Conservation (phyloP, 805 yeast genomes). For the Candida nitratophila region DNA sequence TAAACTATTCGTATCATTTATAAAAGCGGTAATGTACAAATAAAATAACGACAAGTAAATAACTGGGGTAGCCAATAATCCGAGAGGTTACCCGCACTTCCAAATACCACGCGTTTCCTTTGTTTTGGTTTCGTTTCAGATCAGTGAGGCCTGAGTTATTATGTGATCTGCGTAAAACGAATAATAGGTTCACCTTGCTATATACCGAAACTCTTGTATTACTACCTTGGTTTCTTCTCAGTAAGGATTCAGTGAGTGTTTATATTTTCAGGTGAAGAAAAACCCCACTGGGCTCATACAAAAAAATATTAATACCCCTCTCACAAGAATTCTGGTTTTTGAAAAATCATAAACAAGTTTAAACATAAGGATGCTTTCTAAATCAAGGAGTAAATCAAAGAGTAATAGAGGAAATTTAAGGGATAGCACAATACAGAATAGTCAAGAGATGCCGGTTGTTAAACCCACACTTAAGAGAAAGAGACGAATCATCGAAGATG, state of each 20-base stretch:
- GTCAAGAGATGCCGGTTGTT: not conserved
- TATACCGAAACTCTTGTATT: too few relatives aligned
- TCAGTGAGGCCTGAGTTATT: not conserved
- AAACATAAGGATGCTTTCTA: not conserved
- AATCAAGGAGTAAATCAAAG: not conserved
- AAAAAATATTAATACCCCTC: too few relatives aligned
- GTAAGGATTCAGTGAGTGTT: too few relatives aligned
- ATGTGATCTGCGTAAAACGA: too few relatives aligned
- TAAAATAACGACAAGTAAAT: not conserved
- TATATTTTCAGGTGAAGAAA: too few relatives aligned
- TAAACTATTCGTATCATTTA: too few relatives aligned
- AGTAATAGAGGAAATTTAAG: not conserved
- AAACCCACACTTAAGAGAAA: not conserved
- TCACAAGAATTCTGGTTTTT: too few relatives aligned
- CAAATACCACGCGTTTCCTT: not conserved
- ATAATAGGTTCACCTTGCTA: too few relatives aligned
- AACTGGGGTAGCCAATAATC: not conserved
- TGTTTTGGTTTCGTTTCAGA: constrained; percentile 1
- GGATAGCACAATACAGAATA: not conserved
- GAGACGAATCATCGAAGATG: not conserved
- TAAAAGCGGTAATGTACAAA: too few relatives aligned
- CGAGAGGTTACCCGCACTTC: not conserved
- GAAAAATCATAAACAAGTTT: too few relatives aligned
- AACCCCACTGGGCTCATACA: too few relatives aligned
- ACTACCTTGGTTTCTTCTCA: too few relatives aligned